Conservation (phyloP, 768 basidiomycete genomes). For the Auriscalpium vulgare region DNA sequence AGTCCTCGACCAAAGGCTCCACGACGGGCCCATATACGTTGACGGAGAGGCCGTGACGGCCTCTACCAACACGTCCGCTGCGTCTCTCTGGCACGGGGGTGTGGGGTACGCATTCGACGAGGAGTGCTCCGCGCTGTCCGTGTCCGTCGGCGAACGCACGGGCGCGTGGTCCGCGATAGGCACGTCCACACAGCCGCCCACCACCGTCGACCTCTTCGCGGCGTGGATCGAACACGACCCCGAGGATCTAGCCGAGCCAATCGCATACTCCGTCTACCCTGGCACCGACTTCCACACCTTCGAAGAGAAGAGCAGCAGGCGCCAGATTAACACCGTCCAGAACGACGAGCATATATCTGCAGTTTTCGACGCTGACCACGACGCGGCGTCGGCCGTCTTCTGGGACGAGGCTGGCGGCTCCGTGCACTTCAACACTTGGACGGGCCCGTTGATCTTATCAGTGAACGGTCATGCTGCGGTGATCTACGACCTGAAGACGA, state of each 20-base stretch:
- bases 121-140: slow-evolving; percentile 22
- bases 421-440: slow-evolving; percentile 26
- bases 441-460: slow-evolving; percentile 25
- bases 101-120: slow-evolving; percentile 52
- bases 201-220: slow-evolving; percentile 54
- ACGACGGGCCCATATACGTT: slow-evolving; percentile 34
- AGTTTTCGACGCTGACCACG: slow-evolving; percentile 34
- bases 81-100: slow-evolving; percentile 54
- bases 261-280: slow-evolving; percentile 52
- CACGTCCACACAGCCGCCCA: slow-evolving; percentile 42
- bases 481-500: slow-evolving; percentile 33
- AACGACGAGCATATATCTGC: slow-evolving; percentile 46
- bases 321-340: slow-evolving; percentile 19
- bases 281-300: slow-evolving; percentile 36
- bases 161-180: slow-evolving; percentile 53
- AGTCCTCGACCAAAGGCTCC: slow-evolving; percentile 59
- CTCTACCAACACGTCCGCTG: slow-evolving; percentile 16
- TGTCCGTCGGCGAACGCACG: slow-evolving; percentile 39
- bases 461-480: slow-evolving; percentile 36
- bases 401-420: slow-evolving; percentile 44
- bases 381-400: slow-evolving; percentile 43
- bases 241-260: slow-evolving; percentile 17
- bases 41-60: slow-evolving; percentile 23
- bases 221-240: slow-evolving; percentile 43
- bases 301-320: slow-evolving; percentile 24